Percentiles rank a stretch among this genome's conserved stretches.
Evolutionary conservation across 805 yeast genomes (phyloP).

Genomic region (Candida ipomoeae): DNA sequence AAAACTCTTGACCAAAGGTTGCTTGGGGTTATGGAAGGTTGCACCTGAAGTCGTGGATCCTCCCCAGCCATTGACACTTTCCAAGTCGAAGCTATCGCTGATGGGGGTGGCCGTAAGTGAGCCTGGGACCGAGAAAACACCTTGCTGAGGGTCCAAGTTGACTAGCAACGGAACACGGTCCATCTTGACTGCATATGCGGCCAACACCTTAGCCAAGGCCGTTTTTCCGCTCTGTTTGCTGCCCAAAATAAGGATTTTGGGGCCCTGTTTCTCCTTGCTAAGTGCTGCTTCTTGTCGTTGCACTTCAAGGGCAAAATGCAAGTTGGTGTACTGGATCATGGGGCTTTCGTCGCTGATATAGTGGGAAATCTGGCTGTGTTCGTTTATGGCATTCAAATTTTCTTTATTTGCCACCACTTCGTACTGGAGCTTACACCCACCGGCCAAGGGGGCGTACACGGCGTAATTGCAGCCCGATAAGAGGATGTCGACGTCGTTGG

Average conservation of each 20-base stretch:
- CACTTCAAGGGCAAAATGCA: slow-evolving; percentile 74
- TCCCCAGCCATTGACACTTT: slow-evolving; percentile 68
- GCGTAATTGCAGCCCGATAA: slow-evolving; percentile 38
- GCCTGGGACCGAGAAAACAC: slow-evolving; percentile 77
- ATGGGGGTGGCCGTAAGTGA: slow-evolving; percentile 78
- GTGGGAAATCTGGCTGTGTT: slow-evolving; percentile 44
- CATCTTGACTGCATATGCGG: slow-evolving; percentile 73
- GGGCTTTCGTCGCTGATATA: slow-evolving; percentile 71
- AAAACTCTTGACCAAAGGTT: slow-evolving; percentile 77
- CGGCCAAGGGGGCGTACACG: slow-evolving; percentile 42
- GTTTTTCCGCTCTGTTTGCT: slow-evolving; percentile 75
- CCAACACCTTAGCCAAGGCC: slow-evolving; percentile 60
- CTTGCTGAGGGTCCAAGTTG: slow-evolving; percentile 71
- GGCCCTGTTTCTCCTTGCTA: slow-evolving; percentile 38
- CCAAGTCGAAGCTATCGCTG: slow-evolving; percentile 75
- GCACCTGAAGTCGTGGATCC: slow-evolving; percentile 69
- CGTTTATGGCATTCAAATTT: slow-evolving; percentile 23
- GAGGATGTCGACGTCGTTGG: slow-evolving; percentile 53
- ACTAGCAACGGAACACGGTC: slow-evolving; percentile 65
- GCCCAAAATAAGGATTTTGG: slow-evolving; percentile 72
- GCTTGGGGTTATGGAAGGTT: slow-evolving; percentile 75
- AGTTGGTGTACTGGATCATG: slow-evolving; percentile 57
- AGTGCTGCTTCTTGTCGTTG: slow-evolving; percentile 31
- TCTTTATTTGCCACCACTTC: slow-evolving; percentile 24
- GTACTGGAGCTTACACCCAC: slow-evolving; percentile 62